Conservation (phyloP, 2,329 filamentous ascomycete species). For the Leptographium lundbergii region DNA sequence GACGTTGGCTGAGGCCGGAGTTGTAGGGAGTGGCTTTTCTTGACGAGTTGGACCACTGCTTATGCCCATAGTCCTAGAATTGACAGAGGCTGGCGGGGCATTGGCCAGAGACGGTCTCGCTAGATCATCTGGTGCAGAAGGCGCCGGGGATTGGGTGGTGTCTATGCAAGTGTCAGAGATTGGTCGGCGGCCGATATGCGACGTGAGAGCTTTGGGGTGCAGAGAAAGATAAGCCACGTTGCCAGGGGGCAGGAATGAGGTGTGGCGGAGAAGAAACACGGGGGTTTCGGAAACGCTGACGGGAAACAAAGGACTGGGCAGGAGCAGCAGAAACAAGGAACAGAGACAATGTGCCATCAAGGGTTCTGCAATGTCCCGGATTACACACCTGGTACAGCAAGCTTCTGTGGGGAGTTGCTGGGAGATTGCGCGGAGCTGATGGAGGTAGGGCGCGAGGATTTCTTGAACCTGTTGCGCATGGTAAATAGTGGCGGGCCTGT, state of each 20-base stretch:
- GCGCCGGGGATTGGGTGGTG: slow-evolving; percentile 4
- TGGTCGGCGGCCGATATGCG: not conserved
- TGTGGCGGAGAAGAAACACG: not conserved
- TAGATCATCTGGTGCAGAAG: slow-evolving; percentile 14
- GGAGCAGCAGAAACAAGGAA: not conserved
- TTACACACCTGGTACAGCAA: slow-evolving; percentile 2
- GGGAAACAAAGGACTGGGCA: not conserved
- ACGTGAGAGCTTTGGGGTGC: not conserved
- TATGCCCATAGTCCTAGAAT: slow-evolving; percentile 25
- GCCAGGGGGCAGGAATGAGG: not conserved
- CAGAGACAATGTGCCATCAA: not conserved
- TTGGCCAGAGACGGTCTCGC: slow-evolving; percentile 21
- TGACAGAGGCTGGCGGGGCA: slow-evolving; percentile 26
- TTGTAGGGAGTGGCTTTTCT: slow-evolving; percentile 14
- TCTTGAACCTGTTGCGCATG: slow-evolving; percentile 11
- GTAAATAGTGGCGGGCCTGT: not conserved
- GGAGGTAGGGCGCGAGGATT: slow-evolving; percentile 5
- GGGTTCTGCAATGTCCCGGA: not conserved
- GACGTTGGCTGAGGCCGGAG: slow-evolving; percentile 12
- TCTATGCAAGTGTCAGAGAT: slow-evolving; percentile 1
- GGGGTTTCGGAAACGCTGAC: not conserved
- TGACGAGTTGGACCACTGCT: slow-evolving; percentile 10
- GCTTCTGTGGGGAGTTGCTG: not conserved
- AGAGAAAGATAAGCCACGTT: not conserved
- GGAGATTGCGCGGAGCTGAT: slow-evolving; percentile 8